Percentiles rank a stretch among this genome's conserved stretches.
Evolutionary conservation across 768 basidiomycete species (phyloP).

Genomic region (Polyporus arcularius): DNA sequence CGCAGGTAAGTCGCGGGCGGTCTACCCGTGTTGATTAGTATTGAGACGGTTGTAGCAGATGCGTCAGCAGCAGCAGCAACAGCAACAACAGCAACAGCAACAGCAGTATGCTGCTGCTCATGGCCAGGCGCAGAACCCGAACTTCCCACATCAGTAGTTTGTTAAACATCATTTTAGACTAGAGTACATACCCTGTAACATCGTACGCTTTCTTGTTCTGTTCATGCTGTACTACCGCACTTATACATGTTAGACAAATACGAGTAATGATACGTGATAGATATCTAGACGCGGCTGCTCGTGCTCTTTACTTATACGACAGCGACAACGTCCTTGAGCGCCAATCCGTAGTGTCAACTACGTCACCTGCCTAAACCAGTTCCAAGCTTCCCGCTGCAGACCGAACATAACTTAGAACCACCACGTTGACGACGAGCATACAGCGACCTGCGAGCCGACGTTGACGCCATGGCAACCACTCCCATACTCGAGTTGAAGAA

Average conservation of each 20-base stretch:
- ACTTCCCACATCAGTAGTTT: background rate
- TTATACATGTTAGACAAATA: too few relatives aligned
- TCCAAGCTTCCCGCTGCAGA: too few relatives aligned
- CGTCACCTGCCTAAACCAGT: too few relatives aligned
- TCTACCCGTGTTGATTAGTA: slow-evolving; percentile 33
- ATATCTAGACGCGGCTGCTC: too few relatives aligned
- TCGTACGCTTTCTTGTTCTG: background rate
- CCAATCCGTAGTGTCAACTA: too few relatives aligned
- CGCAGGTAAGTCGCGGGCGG: slow-evolving; percentile 26
- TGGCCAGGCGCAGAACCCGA: background rate
- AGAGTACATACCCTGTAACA: background rate
- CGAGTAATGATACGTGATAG: too few relatives aligned
- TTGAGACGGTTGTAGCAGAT: background rate
- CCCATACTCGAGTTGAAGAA: slow-evolving; percentile 54
- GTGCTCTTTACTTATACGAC: too few relatives aligned
- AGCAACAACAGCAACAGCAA: background rate
- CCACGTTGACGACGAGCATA: too few relatives aligned
- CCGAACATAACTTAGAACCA: too few relatives aligned
- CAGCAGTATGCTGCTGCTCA: background rate
- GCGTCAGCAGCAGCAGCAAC: slow-evolving; percentile 5
- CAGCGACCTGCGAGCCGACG: too few relatives aligned
- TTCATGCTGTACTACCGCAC: background rate
- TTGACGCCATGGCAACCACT: slow-evolving; percentile 10
- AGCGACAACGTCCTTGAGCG: too few relatives aligned
- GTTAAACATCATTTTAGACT: background rate